phyloP scores from a whole-genome alignment of 345 rosid genomes.

The Sisymbrium irio region DNA sequence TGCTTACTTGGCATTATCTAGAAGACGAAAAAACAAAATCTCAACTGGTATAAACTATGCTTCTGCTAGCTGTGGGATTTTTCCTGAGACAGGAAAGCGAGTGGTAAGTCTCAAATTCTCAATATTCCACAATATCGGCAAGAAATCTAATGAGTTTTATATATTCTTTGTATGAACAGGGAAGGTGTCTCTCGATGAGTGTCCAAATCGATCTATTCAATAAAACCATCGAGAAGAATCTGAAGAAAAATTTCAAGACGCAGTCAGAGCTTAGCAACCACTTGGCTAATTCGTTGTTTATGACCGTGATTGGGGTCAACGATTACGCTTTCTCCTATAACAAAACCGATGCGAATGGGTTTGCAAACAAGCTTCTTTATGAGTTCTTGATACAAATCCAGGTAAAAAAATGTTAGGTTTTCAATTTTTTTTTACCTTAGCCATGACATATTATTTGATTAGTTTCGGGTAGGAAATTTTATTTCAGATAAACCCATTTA shows the following conservation, averaged over 20 bases:
- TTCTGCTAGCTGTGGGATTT: slow-evolving; percentile 37
- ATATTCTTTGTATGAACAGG: slow-evolving; percentile 18
- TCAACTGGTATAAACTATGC: slow-evolving; percentile 38
- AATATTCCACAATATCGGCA: not conserved
- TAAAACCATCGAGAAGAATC: slow-evolving; percentile 17
- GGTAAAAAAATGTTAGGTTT: not conserved
- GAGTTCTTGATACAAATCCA: slow-evolving; percentile 12
- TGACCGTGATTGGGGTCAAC: slow-evolving; percentile 30
- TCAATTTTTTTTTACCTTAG: not conserved
- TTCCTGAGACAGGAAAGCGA: slow-evolving; percentile 15
- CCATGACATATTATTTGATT: not conserved
- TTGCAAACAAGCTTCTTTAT: slow-evolving; percentile 24
- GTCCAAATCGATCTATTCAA: slow-evolving; percentile 29
- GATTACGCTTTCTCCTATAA: slow-evolving; percentile 22
- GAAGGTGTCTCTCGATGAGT: slow-evolving; percentile 30
- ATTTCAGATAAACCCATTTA: not conserved
- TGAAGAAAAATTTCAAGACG: slow-evolving; percentile 10
- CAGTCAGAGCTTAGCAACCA: slow-evolving; percentile 16
- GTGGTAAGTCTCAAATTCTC: slow-evolving; percentile 16
- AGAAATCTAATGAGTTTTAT: not conserved
- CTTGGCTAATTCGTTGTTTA: slow-evolving; percentile 27
- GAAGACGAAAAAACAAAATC: slow-evolving; percentile 12
- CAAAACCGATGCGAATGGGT: not conserved
- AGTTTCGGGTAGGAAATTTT: not conserved
- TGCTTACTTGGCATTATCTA: slow-evolving; percentile 30